Evolutionary conservation across 208 protist genomes (phyloP).

Genomic region (Crithidia brevicula): DNA sequence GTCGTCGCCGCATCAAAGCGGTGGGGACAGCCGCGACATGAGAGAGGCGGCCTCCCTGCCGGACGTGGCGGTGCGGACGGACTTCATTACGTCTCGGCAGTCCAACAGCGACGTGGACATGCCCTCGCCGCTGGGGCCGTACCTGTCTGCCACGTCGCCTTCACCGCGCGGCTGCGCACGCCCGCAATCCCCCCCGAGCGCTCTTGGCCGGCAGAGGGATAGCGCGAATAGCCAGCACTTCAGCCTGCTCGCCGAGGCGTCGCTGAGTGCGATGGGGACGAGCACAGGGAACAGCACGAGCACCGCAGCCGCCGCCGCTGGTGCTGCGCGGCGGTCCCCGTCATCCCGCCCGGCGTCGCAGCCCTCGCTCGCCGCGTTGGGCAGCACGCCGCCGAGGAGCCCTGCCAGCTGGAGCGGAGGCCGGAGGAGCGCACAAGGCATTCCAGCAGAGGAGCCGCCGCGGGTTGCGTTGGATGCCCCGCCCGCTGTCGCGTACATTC

Average conservation of each 20-base stretch:
- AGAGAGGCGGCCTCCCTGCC: neutral
- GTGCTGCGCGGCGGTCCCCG: neutral
- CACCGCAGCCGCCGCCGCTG: neutral
- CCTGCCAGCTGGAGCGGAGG: neutral
- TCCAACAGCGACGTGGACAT: slow-evolving; percentile 10
- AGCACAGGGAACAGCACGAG: neutral
- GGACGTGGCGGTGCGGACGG: slow-evolving; percentile 16
- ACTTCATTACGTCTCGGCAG: slow-evolving; percentile 26
- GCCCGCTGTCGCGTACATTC: neutral
- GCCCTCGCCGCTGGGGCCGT: neutral
- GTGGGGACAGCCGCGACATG: neutral
- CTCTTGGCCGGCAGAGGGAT: too few species aligned
- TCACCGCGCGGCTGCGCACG: neutral
- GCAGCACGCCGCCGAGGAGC: neutral
- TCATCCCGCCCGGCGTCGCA: neutral
- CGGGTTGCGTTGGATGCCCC: neutral
- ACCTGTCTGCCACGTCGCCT: neutral
- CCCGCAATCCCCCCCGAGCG: neutral
- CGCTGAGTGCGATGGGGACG: neutral
- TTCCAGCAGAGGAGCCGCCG: too few species aligned
- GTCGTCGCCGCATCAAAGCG: neutral
- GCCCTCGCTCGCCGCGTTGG: neutral
- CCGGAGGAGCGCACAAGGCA: too few species aligned
- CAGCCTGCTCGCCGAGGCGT: too few species aligned
- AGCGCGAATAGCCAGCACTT: too few species aligned